phyloP scores from a whole-genome alignment of 352 stramenopile genomes.

The Phytophthora sansomeana region DNA sequence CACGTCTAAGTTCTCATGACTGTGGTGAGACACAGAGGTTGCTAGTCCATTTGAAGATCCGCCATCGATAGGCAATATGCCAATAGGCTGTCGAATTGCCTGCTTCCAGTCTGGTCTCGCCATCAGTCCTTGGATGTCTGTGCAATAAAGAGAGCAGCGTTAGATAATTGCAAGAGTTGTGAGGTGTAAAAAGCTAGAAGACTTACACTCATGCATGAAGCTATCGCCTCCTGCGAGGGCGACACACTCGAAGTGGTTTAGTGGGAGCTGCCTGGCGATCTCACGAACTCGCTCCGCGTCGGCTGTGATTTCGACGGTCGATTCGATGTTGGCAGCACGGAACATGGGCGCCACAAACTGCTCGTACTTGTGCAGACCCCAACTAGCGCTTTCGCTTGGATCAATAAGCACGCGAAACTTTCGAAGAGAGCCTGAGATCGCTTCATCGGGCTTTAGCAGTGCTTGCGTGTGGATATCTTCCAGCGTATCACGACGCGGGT shows the following conservation, averaged over 20 bases:
- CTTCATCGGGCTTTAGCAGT: conserved; percentile 18
- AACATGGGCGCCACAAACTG: conserved; percentile 60
- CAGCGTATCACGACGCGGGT: conserved; percentile 35
- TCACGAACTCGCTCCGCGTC: conserved; percentile 43
- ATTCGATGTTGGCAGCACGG: conserved; percentile 52
- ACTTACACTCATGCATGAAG: conserved; percentile 55
- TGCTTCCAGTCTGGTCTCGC: conserved; percentile 61
- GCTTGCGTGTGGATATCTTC: conserved; percentile 21
- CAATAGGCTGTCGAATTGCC: conserved; percentile 59
- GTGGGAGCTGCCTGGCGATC: conserved; percentile 51
- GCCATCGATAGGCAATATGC: conserved; percentile 45
- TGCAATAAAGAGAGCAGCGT: conserved; percentile 3
- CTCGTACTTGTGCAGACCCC: conserved; percentile 48
- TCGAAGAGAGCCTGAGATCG: conserved; percentile 23
- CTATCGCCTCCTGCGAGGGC: conserved; percentile 65
- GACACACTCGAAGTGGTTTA: conserved; percentile 62
- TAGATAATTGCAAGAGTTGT: conserved; percentile 2
- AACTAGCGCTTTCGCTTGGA: conserved; percentile 48
- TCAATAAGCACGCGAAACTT: conserved; percentile 72
- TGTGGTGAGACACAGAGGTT: conserved; percentile 53
- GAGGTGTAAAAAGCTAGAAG: neutral
- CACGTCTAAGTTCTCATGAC: conserved; percentile 32
- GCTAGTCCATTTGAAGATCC: conserved; percentile 63
- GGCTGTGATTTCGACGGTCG: conserved; percentile 49
- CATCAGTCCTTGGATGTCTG: conserved; percentile 77